Evolutionary conservation across 371 early-diverging fungal species (phyloP).

Genomic region (Mucor plumbeus): DNA sequence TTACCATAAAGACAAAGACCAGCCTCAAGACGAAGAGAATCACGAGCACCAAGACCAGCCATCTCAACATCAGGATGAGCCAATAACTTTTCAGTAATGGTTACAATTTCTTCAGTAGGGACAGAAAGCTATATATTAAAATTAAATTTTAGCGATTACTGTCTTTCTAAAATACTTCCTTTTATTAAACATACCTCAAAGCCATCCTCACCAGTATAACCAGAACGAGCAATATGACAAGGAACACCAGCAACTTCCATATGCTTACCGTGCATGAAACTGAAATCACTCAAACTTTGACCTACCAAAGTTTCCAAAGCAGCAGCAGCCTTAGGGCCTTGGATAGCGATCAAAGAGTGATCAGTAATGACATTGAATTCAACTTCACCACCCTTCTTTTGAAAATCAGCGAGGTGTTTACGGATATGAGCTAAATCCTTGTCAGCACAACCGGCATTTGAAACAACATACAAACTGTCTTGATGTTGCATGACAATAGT

Average conservation of each 20-base stretch:
- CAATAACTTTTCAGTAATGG: slow-evolving; percentile 75
- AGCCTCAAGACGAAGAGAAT: slow-evolving; percentile 95
- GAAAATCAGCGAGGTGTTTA: slow-evolving; percentile 76
- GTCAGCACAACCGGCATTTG: slow-evolving; percentile 97
- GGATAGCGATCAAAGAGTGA: slow-evolving; percentile 89
- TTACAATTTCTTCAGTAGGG: slow-evolving; percentile 68
- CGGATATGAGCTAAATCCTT: slow-evolving; percentile 93
- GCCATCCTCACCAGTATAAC: slow-evolving; percentile 99
- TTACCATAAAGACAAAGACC: slow-evolving; percentile 97
- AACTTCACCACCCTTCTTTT: slow-evolving; percentile 88
- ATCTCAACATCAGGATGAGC: slow-evolving; percentile 81
- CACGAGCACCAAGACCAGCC: slow-evolving; percentile 96
- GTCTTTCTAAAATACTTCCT: background rate
- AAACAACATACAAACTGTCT: slow-evolving; percentile 90
- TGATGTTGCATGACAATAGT: slow-evolving; percentile 91
- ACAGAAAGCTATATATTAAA: slow-evolving; percentile 76
- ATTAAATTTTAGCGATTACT: background rate
- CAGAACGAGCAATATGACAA: slow-evolving; percentile 93
- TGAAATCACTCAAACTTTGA: slow-evolving; percentile 67
- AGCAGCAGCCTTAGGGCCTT: slow-evolving; percentile 81
- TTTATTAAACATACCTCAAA: slow-evolving; percentile 76
- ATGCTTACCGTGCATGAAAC: slow-evolving; percentile 87
- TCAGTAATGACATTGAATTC: slow-evolving; percentile 84
- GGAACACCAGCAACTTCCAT: slow-evolving; percentile 80
- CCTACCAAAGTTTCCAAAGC: slow-evolving; percentile 63